These are phyloP conservation scores for Asterophora lycoperdoides DNA, from an alignment of 768 basidiomycete genomes.

Conservation along the genomic window DNA sequence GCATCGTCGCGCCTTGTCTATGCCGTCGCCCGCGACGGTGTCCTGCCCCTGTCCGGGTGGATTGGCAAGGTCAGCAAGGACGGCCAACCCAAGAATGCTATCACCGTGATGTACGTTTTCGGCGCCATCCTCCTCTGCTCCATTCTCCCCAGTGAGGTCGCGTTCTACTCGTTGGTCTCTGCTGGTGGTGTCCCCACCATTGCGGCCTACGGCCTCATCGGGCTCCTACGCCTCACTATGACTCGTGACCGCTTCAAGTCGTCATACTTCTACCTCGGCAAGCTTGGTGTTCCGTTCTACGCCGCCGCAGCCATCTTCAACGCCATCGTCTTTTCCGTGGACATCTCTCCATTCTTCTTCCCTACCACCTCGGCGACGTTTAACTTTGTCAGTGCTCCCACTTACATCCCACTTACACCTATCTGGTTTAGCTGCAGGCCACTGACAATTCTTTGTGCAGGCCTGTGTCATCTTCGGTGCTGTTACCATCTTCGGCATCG, in stretches of 20 bases:
- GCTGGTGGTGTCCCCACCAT: slow-evolving; percentile 85
- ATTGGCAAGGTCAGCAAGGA: slow-evolving; percentile 66
- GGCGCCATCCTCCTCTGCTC: slow-evolving; percentile 75
- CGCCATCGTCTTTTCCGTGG: slow-evolving; percentile 66
- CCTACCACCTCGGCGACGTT: slow-evolving; percentile 73
- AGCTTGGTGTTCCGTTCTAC: slow-evolving; percentile 65
- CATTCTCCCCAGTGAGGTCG: slow-evolving; percentile 85
- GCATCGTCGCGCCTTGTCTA: slow-evolving; percentile 87
- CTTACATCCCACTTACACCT: no score
- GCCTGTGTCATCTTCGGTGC: slow-evolving; percentile 74
- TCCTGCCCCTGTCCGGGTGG: slow-evolving; percentile 80
- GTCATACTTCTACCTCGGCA: slow-evolving; percentile 72
- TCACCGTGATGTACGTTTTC: slow-evolving; percentile 83
- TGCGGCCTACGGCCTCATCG: slow-evolving; percentile 83
- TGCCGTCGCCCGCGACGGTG: slow-evolving; percentile 92
- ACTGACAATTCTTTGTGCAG: slow-evolving; percentile 30
- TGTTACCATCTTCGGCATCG: slow-evolving; percentile 72
- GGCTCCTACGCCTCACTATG: slow-evolving; percentile 68
- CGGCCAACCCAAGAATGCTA: slow-evolving; percentile 80
- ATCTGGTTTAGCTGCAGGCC: background rate
- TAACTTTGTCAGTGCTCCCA: slow-evolving; percentile 66
- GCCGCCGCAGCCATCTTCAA: slow-evolving; percentile 67
- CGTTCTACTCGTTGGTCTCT: slow-evolving; percentile 87
- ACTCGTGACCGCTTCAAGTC: slow-evolving; percentile 72
- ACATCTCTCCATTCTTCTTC: slow-evolving; percentile 85